Base-by-base conservation (phyloP, 306 rosid genomes). In the Dryas drummondii region DNA sequence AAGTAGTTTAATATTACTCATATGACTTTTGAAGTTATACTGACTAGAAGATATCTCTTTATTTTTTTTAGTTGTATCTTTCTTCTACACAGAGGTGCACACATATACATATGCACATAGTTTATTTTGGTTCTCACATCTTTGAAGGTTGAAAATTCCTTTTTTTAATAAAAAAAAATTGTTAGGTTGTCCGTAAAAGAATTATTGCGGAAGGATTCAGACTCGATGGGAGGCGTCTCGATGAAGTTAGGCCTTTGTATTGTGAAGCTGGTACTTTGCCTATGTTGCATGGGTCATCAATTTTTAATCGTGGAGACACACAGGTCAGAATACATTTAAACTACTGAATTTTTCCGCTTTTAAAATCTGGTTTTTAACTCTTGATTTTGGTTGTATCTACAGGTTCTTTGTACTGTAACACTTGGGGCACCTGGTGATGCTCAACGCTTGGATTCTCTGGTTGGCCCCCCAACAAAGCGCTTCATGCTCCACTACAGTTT, bases 401-500 rank as follows among this genome's bases (percentile, higher is more conserved):
- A 94, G 99, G 99, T 94, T 71, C 87, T 91, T 41, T 94, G 99
- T 80, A 92, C 99, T 37, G 92, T 94, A 79, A 94, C 99, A 45
- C 97, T 94, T 70, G 99, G 99, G 77, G 91, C 96, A 60, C 99
- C 97, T 45, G 77, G 86, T 76, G 97, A 94, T 77, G 99, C 99
- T 67, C 99, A 94, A 76, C 92, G 81, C 48, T 83, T 94, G 87
- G 97, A 91, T 16, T 92, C 97, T 73, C 66, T 94, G 15, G 97
- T 94, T 13, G 97, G 99, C 47, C 96, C 97, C 75, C 87, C 96
- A 9, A 82, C 81, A 11, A 94, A 94, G 87, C 89, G 99, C 73
- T 94, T 94, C 80, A 92, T 94, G 99, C 99, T 94, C 81, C 99
- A 94, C 79, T 92, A 94, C 66, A 94, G 97, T 71, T 94, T 94